Conservation (phyloP, 2,329 filamentous ascomycete genomes). For the Penicillium palitans region DNA sequence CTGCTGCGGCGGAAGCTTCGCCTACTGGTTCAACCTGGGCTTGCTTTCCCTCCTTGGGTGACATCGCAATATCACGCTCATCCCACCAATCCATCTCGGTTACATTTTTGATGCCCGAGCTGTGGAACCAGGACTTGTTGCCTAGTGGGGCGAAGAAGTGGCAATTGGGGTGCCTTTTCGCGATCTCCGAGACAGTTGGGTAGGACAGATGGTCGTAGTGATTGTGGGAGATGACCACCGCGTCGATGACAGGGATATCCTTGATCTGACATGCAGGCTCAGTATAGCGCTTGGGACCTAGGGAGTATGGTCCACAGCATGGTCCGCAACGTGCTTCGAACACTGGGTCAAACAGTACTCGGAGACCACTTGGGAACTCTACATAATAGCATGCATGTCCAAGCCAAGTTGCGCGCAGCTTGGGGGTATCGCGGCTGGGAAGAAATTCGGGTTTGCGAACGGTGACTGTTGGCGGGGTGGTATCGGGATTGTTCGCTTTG, state of each 20-base stretch:
- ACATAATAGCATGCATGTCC: constrained; percentile 93
- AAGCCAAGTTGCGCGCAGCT: constrained; percentile 86
- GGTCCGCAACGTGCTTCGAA: constrained; percentile 87
- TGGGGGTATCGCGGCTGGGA: constrained; percentile 55
- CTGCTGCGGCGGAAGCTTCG: constrained; percentile 28
- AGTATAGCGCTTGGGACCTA: constrained; percentile 77
- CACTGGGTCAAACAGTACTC: constrained; percentile 90
- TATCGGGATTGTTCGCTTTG: constrained; percentile 58
- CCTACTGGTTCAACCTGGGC: constrained; percentile 33
- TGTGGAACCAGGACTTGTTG: constrained; percentile 77
- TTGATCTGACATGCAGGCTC: constrained; percentile 71
- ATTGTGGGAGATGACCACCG: constrained; percentile 76
- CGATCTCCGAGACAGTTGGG: constrained; percentile 69
- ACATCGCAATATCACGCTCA: constrained; percentile 69
- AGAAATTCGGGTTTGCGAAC: constrained; percentile 69
- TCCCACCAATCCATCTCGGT: constrained; percentile 98
- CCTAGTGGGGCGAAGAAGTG: constrained; percentile 89
- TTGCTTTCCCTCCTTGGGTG: constrained; percentile 35
- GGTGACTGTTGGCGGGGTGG: constrained; percentile 64
- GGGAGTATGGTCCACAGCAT: constrained; percentile 73
- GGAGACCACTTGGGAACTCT: constrained; percentile 81
- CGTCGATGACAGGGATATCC: constrained; percentile 65
- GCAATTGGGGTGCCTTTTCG: constrained; percentile 69
- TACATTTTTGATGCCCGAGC: constrained; percentile 69
- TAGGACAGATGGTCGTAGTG: constrained; percentile 93